A percentile compares a stretch with the other conserved stretches of the same genome.
These are phyloP conservation scores for Brassica balearica DNA, from an alignment of 441 rosid species.

Conservation along the genomic window DNA sequence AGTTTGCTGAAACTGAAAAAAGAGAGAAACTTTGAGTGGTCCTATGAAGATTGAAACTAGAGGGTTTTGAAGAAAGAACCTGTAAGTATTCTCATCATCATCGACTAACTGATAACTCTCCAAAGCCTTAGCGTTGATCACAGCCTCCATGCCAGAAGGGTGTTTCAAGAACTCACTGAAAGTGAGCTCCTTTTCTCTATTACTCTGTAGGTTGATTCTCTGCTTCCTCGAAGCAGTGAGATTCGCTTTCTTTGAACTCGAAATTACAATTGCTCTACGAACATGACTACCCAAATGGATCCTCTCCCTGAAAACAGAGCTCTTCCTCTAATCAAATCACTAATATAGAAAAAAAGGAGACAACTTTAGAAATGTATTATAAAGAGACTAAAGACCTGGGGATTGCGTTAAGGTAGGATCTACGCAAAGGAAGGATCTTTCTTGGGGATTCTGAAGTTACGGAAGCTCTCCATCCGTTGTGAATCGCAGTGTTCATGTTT, in stretches of 20 bases:
- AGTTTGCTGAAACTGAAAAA: too few relatives aligned
- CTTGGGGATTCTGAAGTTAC: conserved; percentile 19
- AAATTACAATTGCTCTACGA: conserved; percentile 30
- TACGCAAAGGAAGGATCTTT: conserved; percentile 19
- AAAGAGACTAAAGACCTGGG: conserved; percentile 29
- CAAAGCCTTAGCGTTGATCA: conserved; percentile 66
- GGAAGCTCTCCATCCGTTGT: conserved; percentile 30
- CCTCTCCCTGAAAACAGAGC: conserved; percentile 51
- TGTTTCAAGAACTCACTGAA: conserved; percentile 67
- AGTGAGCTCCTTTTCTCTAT: conserved; percentile 45
- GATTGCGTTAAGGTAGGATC: conserved; percentile 23
- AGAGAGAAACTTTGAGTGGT: too few relatives aligned
- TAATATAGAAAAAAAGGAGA: conserved; percentile 7
- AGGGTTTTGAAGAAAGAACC: conserved; percentile 46
- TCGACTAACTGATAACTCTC: conserved; percentile 60
- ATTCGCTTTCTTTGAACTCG: conserved; percentile 64
- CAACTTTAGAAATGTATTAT: neutral
- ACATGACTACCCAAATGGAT: conserved; percentile 26
- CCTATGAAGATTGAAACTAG: too few relatives aligned
- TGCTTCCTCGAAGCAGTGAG: conserved; percentile 67
- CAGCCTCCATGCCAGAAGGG: conserved; percentile 74
- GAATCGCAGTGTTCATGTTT: conserved; percentile 35
- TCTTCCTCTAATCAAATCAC: conserved; percentile 7
- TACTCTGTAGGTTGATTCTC: conserved; percentile 58
- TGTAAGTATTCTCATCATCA: conserved; percentile 54